Base-by-base conservation (phyloP, 352 stramenopile genomes). In the Phytophthora sojae region DNA sequence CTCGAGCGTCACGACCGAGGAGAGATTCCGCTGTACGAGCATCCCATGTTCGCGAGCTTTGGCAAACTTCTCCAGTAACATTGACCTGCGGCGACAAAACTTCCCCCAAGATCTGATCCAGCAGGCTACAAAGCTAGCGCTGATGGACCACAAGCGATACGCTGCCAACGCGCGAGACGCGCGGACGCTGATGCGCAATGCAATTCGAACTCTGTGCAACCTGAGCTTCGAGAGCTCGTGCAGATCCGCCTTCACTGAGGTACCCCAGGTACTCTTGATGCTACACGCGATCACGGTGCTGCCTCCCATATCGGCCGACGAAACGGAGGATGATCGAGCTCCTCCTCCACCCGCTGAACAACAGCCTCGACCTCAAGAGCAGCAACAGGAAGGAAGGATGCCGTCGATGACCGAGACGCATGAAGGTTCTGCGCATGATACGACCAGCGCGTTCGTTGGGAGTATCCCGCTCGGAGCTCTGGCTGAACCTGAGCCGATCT, bases 1-100 rank as follows among this genome's bases (percentile, higher is more conserved):
- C 1, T 76, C 85, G 23, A 78, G 75, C 8, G 61, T 76, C 1
- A 61, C 67, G 11, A 75, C 65, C 0, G 81, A 86, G 26, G 77
- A 84, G 11, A 76, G 84, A 7, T 69, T 95, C 0, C 77, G 74
- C 7, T 67, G 77, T 25, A 78, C 88, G 0, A 72, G 74, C 0
- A 73, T 86, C 0, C 71, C 83, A 2, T 92, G 85, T 42, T 90
- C 85, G 0, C 77, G 88, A 42, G 76, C 81, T 1, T 65, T 95
- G 0, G 82, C 75, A 0, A 95, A 95, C 62, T 85, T 95, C 50
- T 92, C 88, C 0, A 83, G 82, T n/a, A 90, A 82, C 53, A 69
- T 76, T 7, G 86, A 95, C 12, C 57, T 89, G 15, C 82, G 83
- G 14, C 68, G 72, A 1, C 73, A 85, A 11, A 78, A 76, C 29